Evolutionary conservation across 495 filamentous ascomycete genomes (phyloP), one percentile per base, ranked within the genome.

Genomic region (Xylaria intraflava): DNA sequence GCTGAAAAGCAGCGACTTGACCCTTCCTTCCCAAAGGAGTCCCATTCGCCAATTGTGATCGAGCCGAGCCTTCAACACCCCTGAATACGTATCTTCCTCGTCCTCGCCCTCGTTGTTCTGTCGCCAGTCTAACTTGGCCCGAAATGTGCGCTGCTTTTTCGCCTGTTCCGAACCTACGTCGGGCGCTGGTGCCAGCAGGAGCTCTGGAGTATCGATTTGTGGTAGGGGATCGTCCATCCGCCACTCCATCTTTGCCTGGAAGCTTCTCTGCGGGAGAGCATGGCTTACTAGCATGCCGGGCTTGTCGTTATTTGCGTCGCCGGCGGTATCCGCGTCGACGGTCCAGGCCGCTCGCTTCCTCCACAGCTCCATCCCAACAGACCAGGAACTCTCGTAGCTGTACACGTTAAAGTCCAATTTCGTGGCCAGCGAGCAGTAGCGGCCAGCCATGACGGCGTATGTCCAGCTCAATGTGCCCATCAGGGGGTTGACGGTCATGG

Each of bases 401-500:
- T 96, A 96, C 46, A 96, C 89, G 65, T 98, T 98, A 67, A 97
- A 98, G 57, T 93, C 89, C 72, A 97, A 92, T 36, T 85, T 82
- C 27, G 89, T 90, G 53, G 90, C 92, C 42, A 98, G 81, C 0
- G 89, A 84, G 46, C 93, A 80, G 53, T 89, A 82, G 11, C 78
- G 82, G 19, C 87, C 86, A 6, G 92, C 93, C 59, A 87, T 83
- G 11, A 96, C 84, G 12, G 93, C 88, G 61, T 97, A 98, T 6
- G 85, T 94, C 24, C 88, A 85, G 39, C 86, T 90, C 46, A 97
- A 73, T 53, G 86, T 94, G 26, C 93, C 93, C 78, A 95, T 96
- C 10, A 98, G 75, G 0, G 93, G 93, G 44, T 94, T 96, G 29
- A 96, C 65, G 12, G 89, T 94, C 57, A 93, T 72, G 5, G 93